phyloP scores from a whole-genome alignment of 805 yeast species.

The Kuraishia capsulata region DNA sequence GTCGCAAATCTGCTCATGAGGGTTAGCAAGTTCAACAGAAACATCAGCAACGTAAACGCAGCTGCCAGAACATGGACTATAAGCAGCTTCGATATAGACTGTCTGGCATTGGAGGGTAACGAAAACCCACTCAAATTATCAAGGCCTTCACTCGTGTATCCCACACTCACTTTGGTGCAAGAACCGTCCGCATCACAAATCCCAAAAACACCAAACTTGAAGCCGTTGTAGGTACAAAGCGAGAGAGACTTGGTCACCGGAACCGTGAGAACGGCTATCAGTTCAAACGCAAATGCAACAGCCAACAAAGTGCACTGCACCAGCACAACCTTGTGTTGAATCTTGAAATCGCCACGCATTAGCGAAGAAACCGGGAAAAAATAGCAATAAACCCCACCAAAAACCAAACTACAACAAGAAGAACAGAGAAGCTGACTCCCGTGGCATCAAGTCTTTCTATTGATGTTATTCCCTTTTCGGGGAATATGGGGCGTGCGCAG shows the following conservation, averaged over 20 bases:
- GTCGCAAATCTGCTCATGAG: slow-evolving; percentile 22
- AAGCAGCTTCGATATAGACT: slow-evolving; percentile 47
- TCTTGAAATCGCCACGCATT: too few species aligned
- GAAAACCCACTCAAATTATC: slow-evolving; percentile 28
- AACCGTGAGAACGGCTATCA: slow-evolving; percentile 49
- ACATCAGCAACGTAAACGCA: slow-evolving; percentile 39
- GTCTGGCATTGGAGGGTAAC: slow-evolving; percentile 52
- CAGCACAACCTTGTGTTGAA: slow-evolving; percentile 6
- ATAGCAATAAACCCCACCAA: too few species aligned
- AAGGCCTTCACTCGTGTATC: slow-evolving; percentile 25
- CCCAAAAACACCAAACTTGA: slow-evolving; percentile 64
- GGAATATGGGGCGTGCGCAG: too few species aligned
- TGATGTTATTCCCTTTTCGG: too few species aligned
- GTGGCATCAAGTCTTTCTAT: too few species aligned
- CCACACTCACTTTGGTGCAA: slow-evolving; percentile 34
- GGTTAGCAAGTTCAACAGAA: slow-evolving; percentile 29
- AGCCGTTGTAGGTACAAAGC: slow-evolving; percentile 39
- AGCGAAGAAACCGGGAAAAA: too few species aligned
- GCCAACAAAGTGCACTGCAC: slow-evolving; percentile 22
- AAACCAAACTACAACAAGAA: too few species aligned
- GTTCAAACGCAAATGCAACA: slow-evolving; percentile 46
- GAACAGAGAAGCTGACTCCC: too few species aligned
- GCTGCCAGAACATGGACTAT: slow-evolving; percentile 62
- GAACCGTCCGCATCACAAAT: slow-evolving; percentile 32
- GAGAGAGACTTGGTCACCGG: slow-evolving; percentile 44